Evolutionary conservation across 169 alveolate species (phyloP).

Genomic region (Plasmodium relictum): DNA sequence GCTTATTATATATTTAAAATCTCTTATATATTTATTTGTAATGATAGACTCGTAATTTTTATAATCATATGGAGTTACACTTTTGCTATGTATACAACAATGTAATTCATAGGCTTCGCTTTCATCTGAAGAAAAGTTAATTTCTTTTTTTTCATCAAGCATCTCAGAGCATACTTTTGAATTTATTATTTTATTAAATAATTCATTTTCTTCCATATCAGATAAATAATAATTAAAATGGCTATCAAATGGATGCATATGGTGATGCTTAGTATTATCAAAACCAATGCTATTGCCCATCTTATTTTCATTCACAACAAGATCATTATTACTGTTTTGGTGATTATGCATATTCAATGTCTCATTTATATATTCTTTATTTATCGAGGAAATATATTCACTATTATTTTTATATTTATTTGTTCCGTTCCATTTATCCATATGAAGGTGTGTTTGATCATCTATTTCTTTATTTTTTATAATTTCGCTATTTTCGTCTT

Average conservation of each 20-base stretch:
- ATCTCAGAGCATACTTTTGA: neutral
- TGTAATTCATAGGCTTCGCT: slow-evolving; percentile 75
- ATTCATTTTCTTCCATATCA: slow-evolving; percentile 24
- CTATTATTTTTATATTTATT: too few relatives aligned
- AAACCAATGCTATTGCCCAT: too few relatives aligned
- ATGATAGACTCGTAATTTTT: slow-evolving; percentile 34
- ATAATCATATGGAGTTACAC: slow-evolving; percentile 36
- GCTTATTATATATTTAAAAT: slow-evolving; percentile 56
- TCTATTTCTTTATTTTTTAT: too few relatives aligned
- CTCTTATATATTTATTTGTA: slow-evolving; percentile 55
- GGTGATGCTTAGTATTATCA: neutral
- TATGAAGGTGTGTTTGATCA: too few relatives aligned
- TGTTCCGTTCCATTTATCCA: too few relatives aligned
- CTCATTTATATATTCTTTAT: too few relatives aligned
- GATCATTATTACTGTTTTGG: too few relatives aligned
- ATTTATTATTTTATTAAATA: slow-evolving; percentile 29
- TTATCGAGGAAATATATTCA: too few relatives aligned
- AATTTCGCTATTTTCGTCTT: too few relatives aligned
- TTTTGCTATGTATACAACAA: slow-evolving; percentile 68
- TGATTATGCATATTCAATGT: too few relatives aligned
- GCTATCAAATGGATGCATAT: neutral
- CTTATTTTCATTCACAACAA: too few relatives aligned
- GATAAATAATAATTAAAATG: slow-evolving; percentile 30
- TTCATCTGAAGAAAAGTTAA: slow-evolving; percentile 38
- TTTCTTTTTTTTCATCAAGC: slow-evolving; percentile 20